These are phyloP conservation scores for Bipolaris cookei DNA, from an alignment of 2,329 filamentous ascomycete species.

Conservation along the genomic window DNA sequence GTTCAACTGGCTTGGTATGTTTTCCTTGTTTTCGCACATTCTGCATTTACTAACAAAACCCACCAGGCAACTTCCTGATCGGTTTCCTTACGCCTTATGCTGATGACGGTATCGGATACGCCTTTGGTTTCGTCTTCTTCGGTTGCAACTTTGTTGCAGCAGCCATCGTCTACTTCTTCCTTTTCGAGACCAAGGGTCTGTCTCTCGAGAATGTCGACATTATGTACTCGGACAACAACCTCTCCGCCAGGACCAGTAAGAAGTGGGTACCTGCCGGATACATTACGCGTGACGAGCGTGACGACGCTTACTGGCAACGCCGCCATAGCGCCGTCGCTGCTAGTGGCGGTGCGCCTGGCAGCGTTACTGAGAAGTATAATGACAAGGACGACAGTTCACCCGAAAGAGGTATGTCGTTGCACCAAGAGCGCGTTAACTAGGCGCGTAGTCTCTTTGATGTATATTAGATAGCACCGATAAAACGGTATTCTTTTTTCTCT, in stretches of 20 bases:
- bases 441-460: background rate
- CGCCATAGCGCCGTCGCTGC: conserved; percentile 28
- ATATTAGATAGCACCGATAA: background rate
- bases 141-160: conserved; percentile 44
- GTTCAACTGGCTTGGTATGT: conserved; percentile 41
- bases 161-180: conserved; percentile 43
- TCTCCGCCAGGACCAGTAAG: conserved; percentile 40
- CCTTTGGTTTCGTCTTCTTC: conserved; percentile 47
- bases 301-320: conserved; percentile 36
- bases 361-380: conserved; percentile 26
- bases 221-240: conserved; percentile 41
- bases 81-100: conserved; percentile 46
- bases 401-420: conserved; percentile 29
- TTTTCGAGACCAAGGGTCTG: conserved; percentile 44
- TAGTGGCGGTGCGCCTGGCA: conserved; percentile 13
- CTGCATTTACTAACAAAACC: conserved; percentile 25
- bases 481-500: background rate
- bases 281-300: conserved; percentile 38
- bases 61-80: conserved; percentile 47
- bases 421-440: conserved; percentile 27
- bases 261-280: conserved; percentile 46
- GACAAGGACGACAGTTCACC: conserved; percentile 32
- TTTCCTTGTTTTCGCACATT: background rate
- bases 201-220: conserved; percentile 47
- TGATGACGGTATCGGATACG: conserved; percentile 42